A percentile compares a stretch with the other conserved stretches of the same genome.
These are phyloP conservation scores for Saccharomyces hybrid DNA, from an alignment of 1,139 yeast genomes.

Conservation along the genomic window DNA sequence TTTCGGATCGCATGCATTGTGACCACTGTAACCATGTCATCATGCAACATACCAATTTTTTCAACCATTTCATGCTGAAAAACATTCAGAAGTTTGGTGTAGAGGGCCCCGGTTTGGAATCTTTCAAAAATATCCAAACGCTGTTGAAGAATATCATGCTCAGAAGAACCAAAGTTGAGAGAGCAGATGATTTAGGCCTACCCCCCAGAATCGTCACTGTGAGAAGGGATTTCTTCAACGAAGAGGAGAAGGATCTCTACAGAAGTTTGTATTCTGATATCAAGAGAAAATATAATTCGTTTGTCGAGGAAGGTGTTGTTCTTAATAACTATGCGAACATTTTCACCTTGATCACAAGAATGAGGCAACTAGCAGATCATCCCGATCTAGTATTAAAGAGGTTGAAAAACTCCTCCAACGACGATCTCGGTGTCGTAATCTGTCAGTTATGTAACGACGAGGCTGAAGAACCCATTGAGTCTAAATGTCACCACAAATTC, in stretches of 20 bases:
- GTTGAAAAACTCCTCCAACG: slow-evolving; percentile 35
- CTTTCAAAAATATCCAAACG: slow-evolving; percentile 68
- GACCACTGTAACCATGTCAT: slow-evolving; percentile 83
- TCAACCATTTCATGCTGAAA: slow-evolving; percentile 89
- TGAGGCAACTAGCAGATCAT: slow-evolving; percentile 97
- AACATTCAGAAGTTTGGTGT: slow-evolving; percentile 82
- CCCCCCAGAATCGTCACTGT: slow-evolving; percentile 93
- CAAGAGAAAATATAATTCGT: slow-evolving; percentile 69
- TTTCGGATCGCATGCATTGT: slow-evolving; percentile 75
- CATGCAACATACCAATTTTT: slow-evolving; percentile 90
- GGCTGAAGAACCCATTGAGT: slow-evolving; percentile 93
- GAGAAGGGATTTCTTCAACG: slow-evolving; percentile 78
- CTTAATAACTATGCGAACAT: slow-evolving; percentile 93
- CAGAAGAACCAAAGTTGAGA: slow-evolving; percentile 86
- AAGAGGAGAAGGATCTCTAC: slow-evolving; percentile 88
- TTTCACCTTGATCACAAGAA: slow-evolving; percentile 87
- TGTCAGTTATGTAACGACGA: slow-evolving; percentile 95
- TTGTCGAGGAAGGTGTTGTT: slow-evolving; percentile 92
- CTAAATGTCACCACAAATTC: slow-evolving; percentile 86
- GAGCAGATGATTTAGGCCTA: slow-evolving; percentile 93
- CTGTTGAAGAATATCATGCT: slow-evolving; percentile 75
- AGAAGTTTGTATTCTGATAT: slow-evolving; percentile 82
- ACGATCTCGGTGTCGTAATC: slow-evolving; percentile 55
- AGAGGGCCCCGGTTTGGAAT: slow-evolving; percentile 68
- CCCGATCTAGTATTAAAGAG: slow-evolving; percentile 88